Evolutionary conservation across 2,329 filamentous ascomycete genomes (phyloP), one percentile per base, ranked within the genome.

Genomic region (Nemania sp.): DNA sequence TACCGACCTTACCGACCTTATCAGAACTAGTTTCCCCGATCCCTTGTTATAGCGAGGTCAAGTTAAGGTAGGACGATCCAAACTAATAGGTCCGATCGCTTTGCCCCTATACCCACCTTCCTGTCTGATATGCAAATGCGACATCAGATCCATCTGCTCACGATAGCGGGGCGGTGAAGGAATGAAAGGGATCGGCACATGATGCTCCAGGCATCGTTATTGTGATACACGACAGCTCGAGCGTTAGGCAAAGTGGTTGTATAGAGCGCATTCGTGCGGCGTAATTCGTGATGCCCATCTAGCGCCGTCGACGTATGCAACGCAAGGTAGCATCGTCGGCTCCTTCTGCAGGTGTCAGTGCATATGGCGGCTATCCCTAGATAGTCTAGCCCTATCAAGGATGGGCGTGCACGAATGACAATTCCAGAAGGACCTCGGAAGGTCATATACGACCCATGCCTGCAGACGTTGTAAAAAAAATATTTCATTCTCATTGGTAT

Each of bases 71-170:
- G 3, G 14, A 24, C 17, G 5, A 39, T 46, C 15, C 26, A 41
- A 36, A 28, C 34, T 41, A 41, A 41, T 22, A n/a, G 26, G 8
- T 33, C 20, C n/a, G 9, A n/a, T 23, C 3, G 5, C 8, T 9
- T 5, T 37, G 20, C 26, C 9, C 20, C 36, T 17, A 26, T 24
- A 30, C 22, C 43, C 37, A 47, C 50, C 50, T 52, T 47, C 37
- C 50, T 30, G 19, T 52, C 43, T 28, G 22, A 34, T 20, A 34
- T 24, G 22, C 17, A 6, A 37, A 52, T 52, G 17, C 43, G 23
- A 52, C 49, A 52, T 46, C 3, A 5, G 11, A 17, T 36, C 9
- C 20, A n/a, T 36, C 22, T 12, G 30, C 31, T 9, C n/a, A 26
- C 6, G 15, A 23, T 5, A 22, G 9, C 8, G 6, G 14, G 41